These are phyloP conservation scores for Phlebiopsis flavidoalba DNA, from an alignment of 768 basidiomycete species.

Conservation along the genomic window DNA sequence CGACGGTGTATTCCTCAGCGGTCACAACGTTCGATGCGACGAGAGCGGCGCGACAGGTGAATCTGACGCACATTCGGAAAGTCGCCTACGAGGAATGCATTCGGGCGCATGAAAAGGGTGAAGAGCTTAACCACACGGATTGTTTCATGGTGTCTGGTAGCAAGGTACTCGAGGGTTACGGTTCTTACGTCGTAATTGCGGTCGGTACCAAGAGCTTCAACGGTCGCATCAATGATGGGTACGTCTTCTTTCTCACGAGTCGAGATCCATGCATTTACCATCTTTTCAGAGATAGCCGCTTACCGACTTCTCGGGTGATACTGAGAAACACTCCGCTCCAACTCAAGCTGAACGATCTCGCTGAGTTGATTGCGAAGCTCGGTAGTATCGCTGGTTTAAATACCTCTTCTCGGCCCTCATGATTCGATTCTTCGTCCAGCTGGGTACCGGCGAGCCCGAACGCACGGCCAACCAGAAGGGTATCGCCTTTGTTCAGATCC, in stretches of 20 bases:
- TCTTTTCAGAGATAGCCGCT: too few species aligned
- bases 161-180: conserved; percentile 94
- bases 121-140: conserved; percentile 52
- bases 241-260: conserved; percentile 20
- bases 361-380: conserved; percentile 91
- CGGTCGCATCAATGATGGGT: conserved; percentile 97
- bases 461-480: conserved; percentile 80
- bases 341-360: conserved; percentile 88
- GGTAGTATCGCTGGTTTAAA: conserved; percentile 79
- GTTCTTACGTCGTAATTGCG: conserved; percentile 86
- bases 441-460: conserved; percentile 53
- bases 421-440: conserved; percentile 93
- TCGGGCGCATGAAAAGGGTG: conserved; percentile 26
- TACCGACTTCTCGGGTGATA: conserved; percentile 50
- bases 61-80: conserved; percentile 92
- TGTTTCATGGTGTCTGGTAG: conserved; percentile 90
- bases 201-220: conserved; percentile 94
- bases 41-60: conserved; percentile 97
- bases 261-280: neutral
- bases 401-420: conserved; percentile 79
- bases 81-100: conserved; percentile 71
- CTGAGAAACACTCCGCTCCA: conserved; percentile 91
- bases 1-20: conserved; percentile 89
- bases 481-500: conserved; percentile 84
- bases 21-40: conserved; percentile 93